phyloP scores from a whole-genome alignment of 805 yeast genomes.

The Pichia rugopelliculosa region DNA sequence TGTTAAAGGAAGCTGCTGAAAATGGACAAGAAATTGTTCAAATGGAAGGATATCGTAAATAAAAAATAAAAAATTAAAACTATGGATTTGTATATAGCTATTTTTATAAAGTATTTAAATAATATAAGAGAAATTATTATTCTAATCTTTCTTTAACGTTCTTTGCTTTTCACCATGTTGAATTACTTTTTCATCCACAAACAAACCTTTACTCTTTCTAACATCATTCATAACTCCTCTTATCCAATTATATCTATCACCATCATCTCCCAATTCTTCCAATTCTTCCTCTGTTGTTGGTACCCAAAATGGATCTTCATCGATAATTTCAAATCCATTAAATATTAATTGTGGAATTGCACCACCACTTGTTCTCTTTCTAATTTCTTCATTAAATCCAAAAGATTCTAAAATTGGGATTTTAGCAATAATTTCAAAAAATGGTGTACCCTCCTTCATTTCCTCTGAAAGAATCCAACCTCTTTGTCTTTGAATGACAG shows the following conservation, averaged over 20 bases:
- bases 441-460: constrained; percentile 97
- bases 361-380: constrained; percentile 92
- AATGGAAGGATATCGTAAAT: constrained; percentile 23
- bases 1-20: constrained; percentile 62
- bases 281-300: constrained; percentile 96
- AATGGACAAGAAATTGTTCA: constrained; percentile 45
- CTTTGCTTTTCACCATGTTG: constrained; percentile 92
- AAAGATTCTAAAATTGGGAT: constrained; percentile 94
- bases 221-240: constrained; percentile 76
- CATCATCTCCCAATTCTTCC: constrained; percentile 81
- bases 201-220: constrained; percentile 80
- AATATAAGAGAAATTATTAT: not conserved
- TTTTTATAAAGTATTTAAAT: not conserved
- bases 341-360: constrained; percentile 94
- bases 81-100: not conserved
- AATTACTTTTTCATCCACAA: constrained; percentile 83
- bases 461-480: constrained; percentile 87
- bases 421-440: constrained; percentile 76
- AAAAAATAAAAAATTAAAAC: not conserved
- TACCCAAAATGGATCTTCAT: constrained; percentile 97
- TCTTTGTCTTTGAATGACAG: constrained; percentile 81
- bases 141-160: constrained; percentile 63
- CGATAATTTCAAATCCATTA: constrained; percentile 78
- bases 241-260: constrained; percentile 84
- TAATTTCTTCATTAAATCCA: constrained; percentile 91